Conservation (phyloP, 2,329 filamentous ascomycete genomes). For the Ascochyta pisi region DNA sequence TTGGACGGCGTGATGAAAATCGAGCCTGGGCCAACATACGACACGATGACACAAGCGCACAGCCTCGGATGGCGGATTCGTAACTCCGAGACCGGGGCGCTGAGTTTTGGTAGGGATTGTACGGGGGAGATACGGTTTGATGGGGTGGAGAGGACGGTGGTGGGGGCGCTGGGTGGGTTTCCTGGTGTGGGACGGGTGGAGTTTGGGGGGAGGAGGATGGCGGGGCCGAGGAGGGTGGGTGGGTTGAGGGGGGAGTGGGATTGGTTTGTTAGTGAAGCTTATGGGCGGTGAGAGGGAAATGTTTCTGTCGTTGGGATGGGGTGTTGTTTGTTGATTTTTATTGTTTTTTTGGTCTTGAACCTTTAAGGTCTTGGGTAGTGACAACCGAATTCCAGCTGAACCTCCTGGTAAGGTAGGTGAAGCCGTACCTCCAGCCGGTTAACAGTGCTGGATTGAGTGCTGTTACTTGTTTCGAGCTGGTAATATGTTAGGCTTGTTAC, state of each 20-base stretch:
- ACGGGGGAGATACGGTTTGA: conserved; percentile 45
- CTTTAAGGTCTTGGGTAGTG: too few relatives aligned
- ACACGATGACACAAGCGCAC: background rate
- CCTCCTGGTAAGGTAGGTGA: too few relatives aligned
- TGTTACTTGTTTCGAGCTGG: too few relatives aligned
- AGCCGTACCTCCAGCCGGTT: too few relatives aligned
- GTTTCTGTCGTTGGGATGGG: background rate
- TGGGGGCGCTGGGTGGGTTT: conserved; percentile 27
- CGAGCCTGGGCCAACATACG: conserved; percentile 25
- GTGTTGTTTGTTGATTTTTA: background rate
- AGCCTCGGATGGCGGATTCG: conserved; percentile 43
- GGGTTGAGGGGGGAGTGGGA: conserved; percentile 38
- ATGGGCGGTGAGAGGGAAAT: conserved; percentile 22
- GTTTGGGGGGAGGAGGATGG: conserved; percentile 34
- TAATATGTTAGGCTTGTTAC: too few relatives aligned
- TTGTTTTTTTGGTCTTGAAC: background rate
- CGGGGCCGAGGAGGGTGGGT: conserved; percentile 27
- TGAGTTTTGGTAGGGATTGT: conserved; percentile 44
- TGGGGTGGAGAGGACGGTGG: background rate
- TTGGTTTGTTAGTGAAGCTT: conserved; percentile 33
- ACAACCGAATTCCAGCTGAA: too few relatives aligned
- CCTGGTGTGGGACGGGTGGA: conserved; percentile 33
- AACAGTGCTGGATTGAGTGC: too few relatives aligned
- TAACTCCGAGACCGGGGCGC: conserved; percentile 28
- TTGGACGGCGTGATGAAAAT: conserved; percentile 55